Conservation (phyloP, 1,139 yeast species). For the Candida gigantensis region DNA sequence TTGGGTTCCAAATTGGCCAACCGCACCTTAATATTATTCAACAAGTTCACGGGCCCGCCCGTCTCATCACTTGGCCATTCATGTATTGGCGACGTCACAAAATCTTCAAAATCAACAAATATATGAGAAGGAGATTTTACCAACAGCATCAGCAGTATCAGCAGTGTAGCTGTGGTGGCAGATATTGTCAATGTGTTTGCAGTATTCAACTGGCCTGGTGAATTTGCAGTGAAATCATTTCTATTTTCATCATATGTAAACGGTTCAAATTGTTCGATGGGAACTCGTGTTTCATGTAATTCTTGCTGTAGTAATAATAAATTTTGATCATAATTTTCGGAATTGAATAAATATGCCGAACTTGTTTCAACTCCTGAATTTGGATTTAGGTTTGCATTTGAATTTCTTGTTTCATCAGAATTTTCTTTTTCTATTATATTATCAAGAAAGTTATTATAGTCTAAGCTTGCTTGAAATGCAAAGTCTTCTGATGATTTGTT, state of each 20-base stretch:
- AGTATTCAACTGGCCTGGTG: slow-evolving; percentile 4
- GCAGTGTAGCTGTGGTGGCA: slow-evolving; percentile 7
- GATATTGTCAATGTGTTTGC: slow-evolving; percentile 4
- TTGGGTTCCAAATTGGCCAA: slow-evolving; percentile 16
- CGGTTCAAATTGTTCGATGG: slow-evolving; percentile 8
- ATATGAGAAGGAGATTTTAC: slow-evolving; percentile 10
- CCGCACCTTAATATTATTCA: slow-evolving; percentile 14
- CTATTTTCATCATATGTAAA: slow-evolving; percentile 6
- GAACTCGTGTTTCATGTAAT: slow-evolving; percentile 5
- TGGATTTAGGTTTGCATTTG: not conserved
- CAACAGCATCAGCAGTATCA: slow-evolving; percentile 8
- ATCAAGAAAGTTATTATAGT: slow-evolving; percentile 5
- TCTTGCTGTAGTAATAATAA: slow-evolving; percentile 6
- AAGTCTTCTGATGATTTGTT: slow-evolving; percentile 4
- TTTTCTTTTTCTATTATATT: slow-evolving; percentile 4
- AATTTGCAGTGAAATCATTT: slow-evolving; percentile 1
- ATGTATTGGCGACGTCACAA: slow-evolving; percentile 15
- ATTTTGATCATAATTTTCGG: slow-evolving; percentile 7
- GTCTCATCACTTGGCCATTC: slow-evolving; percentile 19
- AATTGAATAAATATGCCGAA: slow-evolving; percentile 3
- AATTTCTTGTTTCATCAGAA: not conserved
- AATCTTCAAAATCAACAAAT: slow-evolving; percentile 10
- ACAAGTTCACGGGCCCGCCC: slow-evolving; percentile 10
- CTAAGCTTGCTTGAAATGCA: slow-evolving; percentile 3
- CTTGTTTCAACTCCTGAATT: not conserved